phyloP scores from a whole-genome alignment of 495 filamentous ascomycete genomes.

The Penicillium nucicola region DNA sequence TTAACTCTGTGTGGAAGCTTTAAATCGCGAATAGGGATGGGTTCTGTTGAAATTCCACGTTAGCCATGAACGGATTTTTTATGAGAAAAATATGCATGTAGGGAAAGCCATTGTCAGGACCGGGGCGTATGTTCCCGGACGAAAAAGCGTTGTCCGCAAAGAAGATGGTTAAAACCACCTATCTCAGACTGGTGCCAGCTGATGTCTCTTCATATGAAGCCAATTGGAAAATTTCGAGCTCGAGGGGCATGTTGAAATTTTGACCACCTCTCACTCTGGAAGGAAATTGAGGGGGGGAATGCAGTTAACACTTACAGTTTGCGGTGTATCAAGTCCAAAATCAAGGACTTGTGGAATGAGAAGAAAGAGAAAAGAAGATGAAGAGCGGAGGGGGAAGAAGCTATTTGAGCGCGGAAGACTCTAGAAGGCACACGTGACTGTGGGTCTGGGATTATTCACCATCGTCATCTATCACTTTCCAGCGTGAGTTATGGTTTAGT shows the following conservation, averaged over 20 bases:
- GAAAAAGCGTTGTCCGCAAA: conserved; percentile 39
- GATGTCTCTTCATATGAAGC: conserved; percentile 43
- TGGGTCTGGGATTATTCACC: conserved; percentile 1
- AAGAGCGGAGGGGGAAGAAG: conserved; percentile 8
- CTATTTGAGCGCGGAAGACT: conserved; percentile 43
- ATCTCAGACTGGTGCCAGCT: conserved; percentile 53
- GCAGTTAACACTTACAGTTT: conserved; percentile 19
- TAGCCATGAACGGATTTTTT: not conserved
- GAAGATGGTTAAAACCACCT: conserved; percentile 25
- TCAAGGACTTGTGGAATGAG: conserved; percentile 8
- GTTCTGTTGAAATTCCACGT: conserved; percentile 6
- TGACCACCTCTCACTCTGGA: not conserved
- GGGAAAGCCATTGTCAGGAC: conserved; percentile 35
- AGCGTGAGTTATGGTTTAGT: no score
- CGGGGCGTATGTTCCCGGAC: conserved; percentile 40
- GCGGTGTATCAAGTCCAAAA: conserved; percentile 1
- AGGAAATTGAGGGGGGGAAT: conserved; percentile 1
- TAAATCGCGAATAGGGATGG: no score
- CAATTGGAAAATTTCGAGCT: not conserved
- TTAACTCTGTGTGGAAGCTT: conserved; percentile 10
- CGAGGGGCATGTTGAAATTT: not conserved
- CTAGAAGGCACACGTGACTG: conserved; percentile 43
- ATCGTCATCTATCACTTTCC: not conserved
- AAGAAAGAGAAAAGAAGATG: conserved; percentile 5
- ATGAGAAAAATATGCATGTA: conserved; percentile 2